Percentiles rank a stretch among this genome's conserved stretches.
These are phyloP conservation scores for Aspergillus japonicus DNA, from an alignment of 2,329 filamentous ascomycete genomes.

Conservation along the genomic window DNA sequence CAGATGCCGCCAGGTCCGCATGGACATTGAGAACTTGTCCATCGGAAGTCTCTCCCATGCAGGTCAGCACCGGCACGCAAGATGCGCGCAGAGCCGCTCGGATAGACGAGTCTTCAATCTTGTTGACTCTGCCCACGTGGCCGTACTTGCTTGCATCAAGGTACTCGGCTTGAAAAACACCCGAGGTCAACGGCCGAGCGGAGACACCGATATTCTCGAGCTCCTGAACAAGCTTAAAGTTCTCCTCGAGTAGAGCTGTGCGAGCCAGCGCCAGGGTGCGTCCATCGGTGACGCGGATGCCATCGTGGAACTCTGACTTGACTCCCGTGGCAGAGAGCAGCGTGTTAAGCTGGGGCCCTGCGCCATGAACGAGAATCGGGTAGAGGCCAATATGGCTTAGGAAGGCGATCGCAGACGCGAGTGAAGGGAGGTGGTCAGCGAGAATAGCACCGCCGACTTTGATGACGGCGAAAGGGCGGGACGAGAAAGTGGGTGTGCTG, in stretches of 20 bases:
- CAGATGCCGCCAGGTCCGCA: constrained; percentile 91
- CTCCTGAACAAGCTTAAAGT: constrained; percentile 84
- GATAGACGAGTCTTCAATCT: constrained; percentile 85
- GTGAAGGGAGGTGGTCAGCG: constrained; percentile 86
- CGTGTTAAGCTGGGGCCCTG: constrained; percentile 90
- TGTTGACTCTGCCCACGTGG: constrained; percentile 90
- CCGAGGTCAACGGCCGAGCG: constrained; percentile 82
- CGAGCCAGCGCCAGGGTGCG: constrained; percentile 90
- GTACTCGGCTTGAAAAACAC: constrained; percentile 90
- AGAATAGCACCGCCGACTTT: constrained; percentile 97
- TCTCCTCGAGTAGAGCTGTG: constrained; percentile 92
- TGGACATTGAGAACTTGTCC: constrained; percentile 97
- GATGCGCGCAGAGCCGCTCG: constrained; percentile 87
- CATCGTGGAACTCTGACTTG: constrained; percentile 93
- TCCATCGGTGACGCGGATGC: constrained; percentile 90
- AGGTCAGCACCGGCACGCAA: constrained; percentile 89
- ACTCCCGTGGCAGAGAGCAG: constrained; percentile 85
- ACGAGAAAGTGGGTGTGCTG: constrained; percentile 73
- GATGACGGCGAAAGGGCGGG: constrained; percentile 96
- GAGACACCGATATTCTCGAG: constrained; percentile 86
- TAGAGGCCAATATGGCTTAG: constrained; percentile 92
- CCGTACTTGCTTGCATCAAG: constrained; percentile 96
- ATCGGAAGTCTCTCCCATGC: constrained; percentile 89
- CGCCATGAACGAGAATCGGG: constrained; percentile 93
- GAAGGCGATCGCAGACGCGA: constrained; percentile 85